Percentiles rank a stretch among this genome's conserved stretches.
These are phyloP conservation scores for Emericellopsis atlantica DNA, from an alignment of 2,329 filamentous ascomycete species.

Conservation along the genomic window DNA sequence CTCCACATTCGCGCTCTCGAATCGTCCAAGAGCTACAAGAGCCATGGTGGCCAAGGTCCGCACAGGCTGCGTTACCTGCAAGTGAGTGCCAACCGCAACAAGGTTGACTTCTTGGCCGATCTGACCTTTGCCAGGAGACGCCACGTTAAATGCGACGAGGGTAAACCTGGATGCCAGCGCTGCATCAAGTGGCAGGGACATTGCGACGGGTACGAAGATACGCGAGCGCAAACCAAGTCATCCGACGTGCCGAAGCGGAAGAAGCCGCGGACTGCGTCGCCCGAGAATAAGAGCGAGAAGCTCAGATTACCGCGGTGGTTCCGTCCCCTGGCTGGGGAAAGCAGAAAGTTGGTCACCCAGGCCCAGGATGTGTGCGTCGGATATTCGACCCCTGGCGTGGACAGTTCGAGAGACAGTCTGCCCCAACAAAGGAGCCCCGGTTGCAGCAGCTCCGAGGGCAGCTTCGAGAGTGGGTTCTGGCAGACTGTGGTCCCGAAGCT, in stretches of 20 bases:
- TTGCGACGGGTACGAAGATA: slow-evolving; percentile 14
- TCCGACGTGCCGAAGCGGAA: neutral
- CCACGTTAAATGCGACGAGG: slow-evolving; percentile 19
- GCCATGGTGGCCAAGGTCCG: slow-evolving; percentile 14
- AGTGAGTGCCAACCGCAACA: slow-evolving; percentile 8
- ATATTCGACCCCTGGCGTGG: neutral
- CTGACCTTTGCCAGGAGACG: slow-evolving; percentile 9
- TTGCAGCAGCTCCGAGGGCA: neutral
- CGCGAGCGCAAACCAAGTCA: neutral
- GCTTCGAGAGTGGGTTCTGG: slow-evolving; percentile 17
- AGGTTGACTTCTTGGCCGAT: neutral
- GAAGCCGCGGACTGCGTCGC: neutral
- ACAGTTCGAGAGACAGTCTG: neutral
- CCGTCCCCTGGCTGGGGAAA: neutral
- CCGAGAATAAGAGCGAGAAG: neutral
- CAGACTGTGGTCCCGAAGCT: slow-evolving; percentile 19
- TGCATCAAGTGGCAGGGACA: slow-evolving; percentile 17
- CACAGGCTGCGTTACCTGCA: slow-evolving; percentile 15
- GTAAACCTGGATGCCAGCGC: slow-evolving; percentile 14
- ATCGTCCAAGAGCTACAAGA: slow-evolving; percentile 14
- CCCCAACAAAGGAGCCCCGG: neutral
- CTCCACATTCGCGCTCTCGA: slow-evolving; percentile 15
- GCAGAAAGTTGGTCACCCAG: slow-evolving; percentile 1
- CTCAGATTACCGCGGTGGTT: neutral
- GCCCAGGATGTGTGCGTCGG: neutral